phyloP scores from a whole-genome alignment of 495 filamentous ascomycete species.

The Staphylotrichum tortipilum region DNA sequence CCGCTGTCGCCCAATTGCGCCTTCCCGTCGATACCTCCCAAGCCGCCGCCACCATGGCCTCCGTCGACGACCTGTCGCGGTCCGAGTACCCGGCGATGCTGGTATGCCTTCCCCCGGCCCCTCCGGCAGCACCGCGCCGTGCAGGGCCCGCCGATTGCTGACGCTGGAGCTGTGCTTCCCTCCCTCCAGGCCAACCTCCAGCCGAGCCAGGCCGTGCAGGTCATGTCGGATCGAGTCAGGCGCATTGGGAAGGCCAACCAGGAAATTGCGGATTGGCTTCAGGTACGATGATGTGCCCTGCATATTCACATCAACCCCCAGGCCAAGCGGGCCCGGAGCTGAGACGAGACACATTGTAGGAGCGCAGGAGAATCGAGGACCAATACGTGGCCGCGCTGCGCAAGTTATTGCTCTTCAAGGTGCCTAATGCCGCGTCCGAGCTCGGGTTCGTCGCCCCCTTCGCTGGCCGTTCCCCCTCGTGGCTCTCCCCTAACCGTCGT shows the following conservation, averaged over 20 bases:
- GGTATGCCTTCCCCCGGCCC: slow-evolving; percentile 47
- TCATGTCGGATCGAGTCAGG: slow-evolving; percentile 81
- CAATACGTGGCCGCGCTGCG: slow-evolving; percentile 74
- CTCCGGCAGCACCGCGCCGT: background rate
- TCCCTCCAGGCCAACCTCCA: slow-evolving; percentile 62
- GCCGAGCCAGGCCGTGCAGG: slow-evolving; percentile 73
- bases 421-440: slow-evolving; percentile 61
- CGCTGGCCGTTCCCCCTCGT: slow-evolving; percentile 3
- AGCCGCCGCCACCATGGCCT: slow-evolving; percentile 5
- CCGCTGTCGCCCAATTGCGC: slow-evolving; percentile 5
- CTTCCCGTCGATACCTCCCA: background rate
- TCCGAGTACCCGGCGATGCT: slow-evolving; percentile 93
- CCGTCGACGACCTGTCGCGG: slow-evolving; percentile 67
- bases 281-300: slow-evolving; percentile 56
- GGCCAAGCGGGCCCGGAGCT: slow-evolving; percentile 14
- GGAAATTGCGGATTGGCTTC: slow-evolving; percentile 94
- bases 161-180: slow-evolving; percentile 11
- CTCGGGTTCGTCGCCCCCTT: slow-evolving; percentile 58
- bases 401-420: slow-evolving; percentile 69
- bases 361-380: slow-evolving; percentile 89
- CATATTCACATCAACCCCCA: background rate
- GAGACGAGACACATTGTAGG: slow-evolving; percentile 46
- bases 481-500: slow-evolving; percentile 12
- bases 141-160: slow-evolving; percentile 13
- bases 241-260: slow-evolving; percentile 77